Evolutionary conservation across 2,329 filamentous ascomycete species (phyloP).

Genomic region (Cryoendolithus antarcticus): DNA sequence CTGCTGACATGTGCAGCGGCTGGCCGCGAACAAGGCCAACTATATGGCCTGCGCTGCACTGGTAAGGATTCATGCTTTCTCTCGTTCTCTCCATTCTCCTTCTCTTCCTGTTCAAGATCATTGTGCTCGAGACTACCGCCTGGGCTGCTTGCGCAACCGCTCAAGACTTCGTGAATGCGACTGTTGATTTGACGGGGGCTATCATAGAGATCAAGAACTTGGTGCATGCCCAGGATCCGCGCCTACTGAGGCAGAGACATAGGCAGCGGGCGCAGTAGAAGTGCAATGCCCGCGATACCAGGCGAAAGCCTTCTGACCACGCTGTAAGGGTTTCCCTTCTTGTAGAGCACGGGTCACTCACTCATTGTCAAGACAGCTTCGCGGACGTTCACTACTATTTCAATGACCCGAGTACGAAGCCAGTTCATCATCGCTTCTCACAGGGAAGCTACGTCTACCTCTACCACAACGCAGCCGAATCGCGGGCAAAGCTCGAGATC

Average conservation of each 20-base stretch:
- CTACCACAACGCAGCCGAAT: conserved; percentile 58
- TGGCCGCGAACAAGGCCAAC: conserved; percentile 1
- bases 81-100: conserved; percentile 1
- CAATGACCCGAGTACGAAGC: conserved; percentile 50
- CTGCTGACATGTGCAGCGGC: conserved; percentile 1
- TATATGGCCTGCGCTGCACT: not conserved
- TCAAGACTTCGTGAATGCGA: too few relatives aligned
- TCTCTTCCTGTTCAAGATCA: conserved; percentile 8
- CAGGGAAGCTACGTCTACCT: conserved; percentile 70
- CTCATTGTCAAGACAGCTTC: conserved; percentile 40
- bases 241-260: too few relatives aligned
- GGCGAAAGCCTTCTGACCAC: conserved; percentile 36
- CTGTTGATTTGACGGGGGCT: too few relatives aligned
- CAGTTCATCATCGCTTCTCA: conserved; percentile 69
- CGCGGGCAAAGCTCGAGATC: conserved; percentile 59
- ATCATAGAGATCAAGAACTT: too few relatives aligned
- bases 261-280: too few relatives aligned
- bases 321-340: conserved; percentile 26
- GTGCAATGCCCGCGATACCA: conserved; percentile 33
- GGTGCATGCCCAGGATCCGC: too few relatives aligned
- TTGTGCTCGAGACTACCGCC: conserved; percentile 7
- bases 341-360: not conserved
- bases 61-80: too few relatives aligned
- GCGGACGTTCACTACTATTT: conserved; percentile 73
- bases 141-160: conserved; percentile 1